Evolutionary conservation across 2,329 filamentous ascomycete genomes (phyloP).

Genomic region (Aspergillus sp.): DNA sequence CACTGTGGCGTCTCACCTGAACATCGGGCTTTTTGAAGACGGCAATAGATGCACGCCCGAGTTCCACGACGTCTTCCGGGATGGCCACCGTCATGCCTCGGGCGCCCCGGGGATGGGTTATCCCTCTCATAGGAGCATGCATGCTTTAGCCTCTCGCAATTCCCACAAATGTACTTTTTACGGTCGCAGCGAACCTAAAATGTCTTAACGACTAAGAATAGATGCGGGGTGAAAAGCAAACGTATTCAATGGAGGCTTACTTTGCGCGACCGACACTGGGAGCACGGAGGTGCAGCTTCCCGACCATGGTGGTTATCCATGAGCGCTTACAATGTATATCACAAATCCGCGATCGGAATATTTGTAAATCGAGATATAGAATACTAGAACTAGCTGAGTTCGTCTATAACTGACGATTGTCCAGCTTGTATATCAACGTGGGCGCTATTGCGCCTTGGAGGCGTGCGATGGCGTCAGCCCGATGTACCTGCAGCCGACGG

Average conservation of each 20-base stretch:
- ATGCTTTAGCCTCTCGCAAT: neutral
- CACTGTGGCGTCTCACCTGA: neutral
- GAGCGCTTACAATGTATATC: neutral
- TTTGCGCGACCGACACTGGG: neutral
- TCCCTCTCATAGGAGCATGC: neutral
- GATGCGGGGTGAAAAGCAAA: neutral
- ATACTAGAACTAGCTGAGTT: no score
- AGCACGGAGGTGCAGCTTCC: neutral
- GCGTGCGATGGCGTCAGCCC: neutral
- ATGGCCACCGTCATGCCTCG: neutral
- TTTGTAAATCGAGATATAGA: neutral
- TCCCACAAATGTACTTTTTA: neutral
- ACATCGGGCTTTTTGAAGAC: neutral
- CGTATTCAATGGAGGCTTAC: neutral
- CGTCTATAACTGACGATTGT: no score
- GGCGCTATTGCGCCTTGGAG: neutral
- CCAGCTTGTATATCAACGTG: neutral
- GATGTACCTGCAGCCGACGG: neutral
- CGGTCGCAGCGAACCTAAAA: conserved; percentile 1
- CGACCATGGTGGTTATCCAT: neutral
- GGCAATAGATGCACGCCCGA: neutral
- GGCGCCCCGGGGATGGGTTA: neutral
- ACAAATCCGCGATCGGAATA: no score
- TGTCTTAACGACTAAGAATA: neutral
- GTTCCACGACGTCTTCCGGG: neutral